These are phyloP conservation scores for Phytophthora parvispora DNA, from an alignment of 352 stramenopile species.

Conservation along the genomic window DNA sequence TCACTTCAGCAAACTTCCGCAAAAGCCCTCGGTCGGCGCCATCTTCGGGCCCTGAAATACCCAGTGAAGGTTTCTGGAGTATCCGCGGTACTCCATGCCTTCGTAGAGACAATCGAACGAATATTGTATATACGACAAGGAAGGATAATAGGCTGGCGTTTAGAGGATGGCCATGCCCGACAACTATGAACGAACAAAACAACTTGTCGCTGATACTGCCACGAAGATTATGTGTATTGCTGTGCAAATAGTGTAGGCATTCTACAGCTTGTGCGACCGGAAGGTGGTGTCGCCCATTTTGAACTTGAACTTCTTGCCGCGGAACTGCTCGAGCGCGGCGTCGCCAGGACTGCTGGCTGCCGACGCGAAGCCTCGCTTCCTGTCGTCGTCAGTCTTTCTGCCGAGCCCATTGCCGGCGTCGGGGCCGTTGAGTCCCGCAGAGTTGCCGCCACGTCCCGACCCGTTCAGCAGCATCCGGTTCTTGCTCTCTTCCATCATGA, in stretches of 20 bases:
- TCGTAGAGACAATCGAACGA: too few species aligned
- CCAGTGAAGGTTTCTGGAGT: too few species aligned
- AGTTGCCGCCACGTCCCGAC: conserved; percentile 25
- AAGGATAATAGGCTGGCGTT: too few species aligned
- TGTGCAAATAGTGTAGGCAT: background rate
- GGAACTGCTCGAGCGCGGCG: conserved; percentile 72
- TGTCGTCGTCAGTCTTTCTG: conserved; percentile 42
- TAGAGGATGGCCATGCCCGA: background rate
- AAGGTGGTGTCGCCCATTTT: conserved; percentile 83
- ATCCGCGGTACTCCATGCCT: too few species aligned
- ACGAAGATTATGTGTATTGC: background rate
- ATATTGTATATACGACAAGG: too few species aligned
- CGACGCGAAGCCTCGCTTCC: conserved; percentile 50
- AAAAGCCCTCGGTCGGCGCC: too few species aligned
- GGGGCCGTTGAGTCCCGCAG: conserved; percentile 6
- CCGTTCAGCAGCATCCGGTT: conserved; percentile 53
- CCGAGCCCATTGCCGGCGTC: conserved; percentile 25
- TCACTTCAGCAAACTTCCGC: too few species aligned
- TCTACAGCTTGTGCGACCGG: conserved; percentile 84
- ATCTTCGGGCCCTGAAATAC: too few species aligned
- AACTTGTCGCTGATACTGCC: background rate
- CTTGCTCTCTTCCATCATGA: conserved; percentile 91
- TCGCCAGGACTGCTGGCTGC: conserved; percentile 38
- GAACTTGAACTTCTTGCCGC: conserved; percentile 91
- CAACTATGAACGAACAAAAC: conserved; percentile 5